Conservation (phyloP, 495 filamentous ascomycete genomes). For the Achaetomiella virescens region DNA sequence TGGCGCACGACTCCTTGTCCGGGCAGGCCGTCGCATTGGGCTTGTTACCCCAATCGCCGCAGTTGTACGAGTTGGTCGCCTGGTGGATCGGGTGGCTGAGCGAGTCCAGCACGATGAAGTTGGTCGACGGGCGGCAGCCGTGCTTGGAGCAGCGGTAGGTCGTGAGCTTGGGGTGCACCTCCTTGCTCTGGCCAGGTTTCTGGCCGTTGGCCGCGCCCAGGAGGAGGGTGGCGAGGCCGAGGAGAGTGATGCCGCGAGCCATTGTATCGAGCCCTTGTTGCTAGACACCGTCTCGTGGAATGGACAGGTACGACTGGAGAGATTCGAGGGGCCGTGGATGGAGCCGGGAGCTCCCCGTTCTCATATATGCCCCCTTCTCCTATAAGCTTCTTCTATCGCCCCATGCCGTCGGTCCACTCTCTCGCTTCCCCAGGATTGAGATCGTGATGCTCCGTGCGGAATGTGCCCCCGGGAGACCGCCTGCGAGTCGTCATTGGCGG, state of each 20-base stretch:
- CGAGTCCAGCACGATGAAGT: constrained; percentile 56
- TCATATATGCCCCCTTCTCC: background rate
- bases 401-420: background rate
- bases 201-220: constrained; percentile 17
- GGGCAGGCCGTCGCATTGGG: constrained; percentile 40
- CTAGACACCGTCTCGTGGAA: background rate
- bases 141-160: constrained; percentile 49
- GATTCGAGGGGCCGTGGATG: background rate
- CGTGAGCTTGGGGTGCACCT: constrained; percentile 51
- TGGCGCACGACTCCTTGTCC: constrained; percentile 38
- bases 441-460: constrained; percentile 1
- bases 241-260: constrained; percentile 12
- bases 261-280: constrained; percentile 9
- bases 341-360: background rate
- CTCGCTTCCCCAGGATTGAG: background rate
- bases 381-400: background rate
- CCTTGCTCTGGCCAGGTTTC: constrained; percentile 18
- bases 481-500: background rate
- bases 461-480: background rate
- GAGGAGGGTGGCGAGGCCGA: constrained; percentile 17
- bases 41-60: constrained; percentile 47
- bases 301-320: background rate
- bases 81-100: constrained; percentile 24
- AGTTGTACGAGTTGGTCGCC: constrained; percentile 9
- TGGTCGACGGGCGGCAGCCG: constrained; percentile 47